Evolutionary conservation across 2,329 filamentous ascomycete species (phyloP).

Genomic region (Stagonosporopsis chrysanthemi): DNA sequence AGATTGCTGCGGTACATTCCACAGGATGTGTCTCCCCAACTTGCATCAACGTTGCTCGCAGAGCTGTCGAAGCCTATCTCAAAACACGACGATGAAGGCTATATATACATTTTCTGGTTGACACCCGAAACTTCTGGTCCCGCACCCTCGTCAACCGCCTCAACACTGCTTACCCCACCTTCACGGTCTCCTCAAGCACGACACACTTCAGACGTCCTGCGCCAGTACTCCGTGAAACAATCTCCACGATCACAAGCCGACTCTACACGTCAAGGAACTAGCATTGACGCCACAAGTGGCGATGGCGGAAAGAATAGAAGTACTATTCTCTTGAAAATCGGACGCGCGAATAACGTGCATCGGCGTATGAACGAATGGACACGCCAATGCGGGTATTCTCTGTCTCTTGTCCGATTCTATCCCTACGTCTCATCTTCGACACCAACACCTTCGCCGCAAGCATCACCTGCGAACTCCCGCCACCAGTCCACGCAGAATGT

Average conservation of each 20-base stretch:
- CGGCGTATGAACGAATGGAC: constrained; percentile 92
- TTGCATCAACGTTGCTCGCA: constrained; percentile 72
- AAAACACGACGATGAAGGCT: constrained; percentile 76
- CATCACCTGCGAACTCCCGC: constrained; percentile 28
- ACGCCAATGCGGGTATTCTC: constrained; percentile 86
- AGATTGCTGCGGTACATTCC: constrained; percentile 74
- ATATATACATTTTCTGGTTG: constrained; percentile 99
- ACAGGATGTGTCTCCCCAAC: constrained; percentile 68
- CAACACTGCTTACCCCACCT: constrained; percentile 60
- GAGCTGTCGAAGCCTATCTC: constrained; percentile 82
- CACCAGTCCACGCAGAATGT: constrained; percentile 7
- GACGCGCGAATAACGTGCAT: constrained; percentile 81
- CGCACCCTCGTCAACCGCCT: constrained; percentile 58
- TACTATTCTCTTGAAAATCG: constrained; percentile 73
- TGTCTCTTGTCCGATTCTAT: constrained; percentile 90
- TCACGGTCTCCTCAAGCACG: constrained; percentile 48
- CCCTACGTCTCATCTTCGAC: constrained; percentile 68
- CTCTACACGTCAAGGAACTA: constrained; percentile 14
- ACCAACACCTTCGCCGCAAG: constrained; percentile 34
- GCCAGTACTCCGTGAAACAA: constrained; percentile 42
- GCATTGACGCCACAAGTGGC: constrained; percentile 25
- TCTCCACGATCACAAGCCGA: constrained; percentile 18
- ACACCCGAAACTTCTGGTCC: constrained; percentile 69
- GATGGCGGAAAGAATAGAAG: constrained; percentile 47
- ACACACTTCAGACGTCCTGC: constrained; percentile 44